Evolutionary conservation across 805 yeast genomes (phyloP).

Genomic region (Nakazawaea sp.): DNA sequence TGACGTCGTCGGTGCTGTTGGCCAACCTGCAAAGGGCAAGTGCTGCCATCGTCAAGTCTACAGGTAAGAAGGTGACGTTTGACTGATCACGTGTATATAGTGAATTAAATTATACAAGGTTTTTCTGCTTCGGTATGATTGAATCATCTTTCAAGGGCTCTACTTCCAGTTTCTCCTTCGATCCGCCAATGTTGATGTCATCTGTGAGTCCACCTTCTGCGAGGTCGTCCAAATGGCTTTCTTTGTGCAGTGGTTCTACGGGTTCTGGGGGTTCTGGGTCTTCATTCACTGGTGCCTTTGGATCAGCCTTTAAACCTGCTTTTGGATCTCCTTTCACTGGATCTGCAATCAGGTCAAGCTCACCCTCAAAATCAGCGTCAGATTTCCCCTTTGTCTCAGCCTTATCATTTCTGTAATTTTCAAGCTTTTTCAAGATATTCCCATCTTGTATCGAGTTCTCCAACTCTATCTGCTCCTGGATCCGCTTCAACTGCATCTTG

Average conservation of each 20-base stretch:
- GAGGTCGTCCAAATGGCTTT: not conserved
- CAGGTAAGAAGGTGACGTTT: slow-evolving; percentile 82
- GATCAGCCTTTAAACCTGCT: not conserved
- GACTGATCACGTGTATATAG: slow-evolving; percentile 30
- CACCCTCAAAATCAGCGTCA: not conserved
- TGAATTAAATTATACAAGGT: too few species aligned
- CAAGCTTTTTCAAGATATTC: slow-evolving; percentile 1
- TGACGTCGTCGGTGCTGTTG: slow-evolving; percentile 77
- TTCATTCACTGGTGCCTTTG: not conserved
- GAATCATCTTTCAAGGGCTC: slow-evolving; percentile 12
- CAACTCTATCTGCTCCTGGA: slow-evolving; percentile 6
- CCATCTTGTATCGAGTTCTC: slow-evolving; percentile 3
- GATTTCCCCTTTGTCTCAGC: not conserved
- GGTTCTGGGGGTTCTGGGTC: not conserved
- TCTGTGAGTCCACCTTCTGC: slow-evolving; percentile 4
- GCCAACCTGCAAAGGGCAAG: slow-evolving; percentile 86
- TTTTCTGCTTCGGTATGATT: slow-evolving; percentile 12
- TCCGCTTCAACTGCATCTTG: not conserved
- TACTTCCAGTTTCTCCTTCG: slow-evolving; percentile 10
- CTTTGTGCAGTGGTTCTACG: not conserved
- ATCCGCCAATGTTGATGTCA: slow-evolving; percentile 9
- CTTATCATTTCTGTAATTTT: not conserved
- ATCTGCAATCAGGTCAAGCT: not conserved
- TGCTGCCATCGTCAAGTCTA: slow-evolving; percentile 80
- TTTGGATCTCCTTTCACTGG: not conserved